phyloP scores from a whole-genome alignment of 768 basidiomycete genomes.

The Auricularia auricula-judae region DNA sequence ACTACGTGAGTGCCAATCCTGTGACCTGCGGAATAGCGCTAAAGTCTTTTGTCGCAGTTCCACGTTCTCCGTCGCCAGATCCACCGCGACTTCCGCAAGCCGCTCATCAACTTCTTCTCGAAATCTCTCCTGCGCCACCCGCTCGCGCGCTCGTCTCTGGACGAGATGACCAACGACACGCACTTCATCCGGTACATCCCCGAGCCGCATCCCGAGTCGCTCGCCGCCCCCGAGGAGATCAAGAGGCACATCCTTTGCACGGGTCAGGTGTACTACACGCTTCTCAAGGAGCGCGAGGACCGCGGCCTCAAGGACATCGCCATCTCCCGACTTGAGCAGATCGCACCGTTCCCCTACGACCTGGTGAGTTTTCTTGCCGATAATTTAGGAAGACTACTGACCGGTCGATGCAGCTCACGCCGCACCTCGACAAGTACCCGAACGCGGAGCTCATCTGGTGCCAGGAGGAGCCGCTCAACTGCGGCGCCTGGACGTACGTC shows the following conservation, averaged over 20 bases:
- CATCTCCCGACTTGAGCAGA: constrained; percentile 88
- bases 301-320: constrained; percentile 86
- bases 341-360: constrained; percentile 97
- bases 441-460: constrained; percentile 92
- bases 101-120: constrained; percentile 95
- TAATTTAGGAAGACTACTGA: constrained; percentile 4
- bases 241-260: constrained; percentile 87
- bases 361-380: constrained; percentile 37
- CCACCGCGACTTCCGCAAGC: constrained; percentile 97
- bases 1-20: constrained; percentile 49
- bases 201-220: constrained; percentile 58
- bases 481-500: constrained; percentile 94
- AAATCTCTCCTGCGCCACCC: constrained; percentile 94
- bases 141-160: constrained; percentile 73
- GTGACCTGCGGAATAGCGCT: not conserved
- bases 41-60: constrained; percentile 44
- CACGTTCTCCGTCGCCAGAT: constrained; percentile 95
- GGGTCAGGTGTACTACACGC: constrained; percentile 88
- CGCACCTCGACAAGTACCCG: constrained; percentile 93
- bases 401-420: constrained; percentile 51
- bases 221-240: constrained; percentile 77
- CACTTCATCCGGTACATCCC: constrained; percentile 91
- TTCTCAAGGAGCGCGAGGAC: constrained; percentile 83
- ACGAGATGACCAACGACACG: constrained; percentile 83
- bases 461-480: constrained; percentile 92